phyloP scores from a whole-genome alignment of 2,329 filamentous ascomycete genomes.

The Fusarium annulatum region DNA sequence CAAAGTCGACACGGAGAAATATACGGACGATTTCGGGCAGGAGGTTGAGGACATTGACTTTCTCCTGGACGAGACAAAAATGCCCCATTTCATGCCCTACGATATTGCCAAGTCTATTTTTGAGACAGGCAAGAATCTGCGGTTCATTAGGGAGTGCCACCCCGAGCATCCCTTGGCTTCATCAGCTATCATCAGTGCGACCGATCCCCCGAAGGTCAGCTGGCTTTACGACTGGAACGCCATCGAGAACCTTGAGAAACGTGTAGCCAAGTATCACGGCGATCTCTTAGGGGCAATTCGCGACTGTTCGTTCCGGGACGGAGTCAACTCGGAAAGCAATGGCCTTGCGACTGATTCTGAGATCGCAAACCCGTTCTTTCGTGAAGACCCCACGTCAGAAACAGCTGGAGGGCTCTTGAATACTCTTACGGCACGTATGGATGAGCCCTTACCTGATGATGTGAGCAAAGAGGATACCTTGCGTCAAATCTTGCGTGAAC shows the following conservation, averaged over 20 bases:
- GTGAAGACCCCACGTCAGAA: slow-evolving; percentile 45
- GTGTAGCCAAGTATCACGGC: slow-evolving; percentile 58
- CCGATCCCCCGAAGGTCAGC: slow-evolving; percentile 66
- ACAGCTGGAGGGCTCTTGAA: slow-evolving; percentile 43
- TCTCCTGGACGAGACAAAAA: slow-evolving; percentile 69
- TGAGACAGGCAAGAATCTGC: slow-evolving; percentile 80
- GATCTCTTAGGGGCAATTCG: slow-evolving; percentile 43
- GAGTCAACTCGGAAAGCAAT: not conserved
- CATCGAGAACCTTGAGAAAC: slow-evolving; percentile 71
- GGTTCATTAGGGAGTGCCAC: slow-evolving; percentile 77
- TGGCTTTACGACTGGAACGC: slow-evolving; percentile 81
- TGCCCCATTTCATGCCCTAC: slow-evolving; percentile 77
- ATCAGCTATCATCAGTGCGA: slow-evolving; percentile 57
- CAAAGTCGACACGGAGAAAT: slow-evolving; percentile 64
- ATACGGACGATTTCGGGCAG: slow-evolving; percentile 68
- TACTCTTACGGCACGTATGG: slow-evolving; percentile 18
- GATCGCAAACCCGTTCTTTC: slow-evolving; percentile 58
- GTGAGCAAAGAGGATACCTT: slow-evolving; percentile 50
- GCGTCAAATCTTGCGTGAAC: slow-evolving; percentile 53
- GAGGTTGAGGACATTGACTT: slow-evolving; percentile 70
- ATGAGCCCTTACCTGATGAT: slow-evolving; percentile 46
- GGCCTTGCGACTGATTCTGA: not conserved
- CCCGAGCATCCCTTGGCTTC: slow-evolving; percentile 75
- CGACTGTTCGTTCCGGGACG: not conserved
- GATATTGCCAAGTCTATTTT: slow-evolving; percentile 80